A percentile compares a stretch with the other conserved stretches of the same genome.
Conservation (phyloP, 257 asterid genomes). For the Phtheirospermum japonicum region DNA sequence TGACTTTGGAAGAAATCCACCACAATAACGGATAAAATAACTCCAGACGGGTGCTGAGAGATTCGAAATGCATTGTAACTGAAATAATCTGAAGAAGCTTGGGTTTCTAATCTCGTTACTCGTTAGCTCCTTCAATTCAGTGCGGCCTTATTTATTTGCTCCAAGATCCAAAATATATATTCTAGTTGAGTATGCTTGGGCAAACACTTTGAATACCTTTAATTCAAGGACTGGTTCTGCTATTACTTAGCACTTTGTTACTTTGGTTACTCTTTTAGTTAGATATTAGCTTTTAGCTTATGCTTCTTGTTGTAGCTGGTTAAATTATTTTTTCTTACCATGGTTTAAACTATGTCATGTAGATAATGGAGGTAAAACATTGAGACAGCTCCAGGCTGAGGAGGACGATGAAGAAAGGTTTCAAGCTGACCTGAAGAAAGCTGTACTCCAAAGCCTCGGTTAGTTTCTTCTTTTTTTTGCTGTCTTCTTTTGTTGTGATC, state of each 20-base stretch:
- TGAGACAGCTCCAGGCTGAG: slow-evolving; percentile 71
- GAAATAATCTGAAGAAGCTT: slow-evolving; percentile 2
- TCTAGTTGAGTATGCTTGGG: slow-evolving; percentile 25
- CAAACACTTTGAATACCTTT: neutral
- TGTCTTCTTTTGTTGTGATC: slow-evolving; percentile 22
- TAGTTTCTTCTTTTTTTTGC: slow-evolving; percentile 14
- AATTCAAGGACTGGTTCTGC: neutral
- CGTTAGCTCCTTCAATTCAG: slow-evolving; percentile 3
- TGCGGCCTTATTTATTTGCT: slow-evolving; percentile 8
- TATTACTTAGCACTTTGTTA: slow-evolving; percentile 1
- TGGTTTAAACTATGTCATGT: slow-evolving; percentile 19
- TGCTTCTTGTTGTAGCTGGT: neutral
- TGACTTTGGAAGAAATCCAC: neutral
- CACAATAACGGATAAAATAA: neutral
- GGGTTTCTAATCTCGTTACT: slow-evolving; percentile 1
- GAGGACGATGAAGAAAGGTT: slow-evolving; percentile 92
- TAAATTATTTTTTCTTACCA: slow-evolving; percentile 11
- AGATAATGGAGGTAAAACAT: slow-evolving; percentile 62
- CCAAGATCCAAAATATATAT: neutral
- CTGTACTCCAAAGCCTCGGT: slow-evolving; percentile 93
- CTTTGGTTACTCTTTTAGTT: slow-evolving; percentile 14
- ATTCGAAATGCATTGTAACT: slow-evolving; percentile 1
- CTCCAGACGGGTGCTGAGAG: neutral
- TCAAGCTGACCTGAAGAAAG: slow-evolving; percentile 87
- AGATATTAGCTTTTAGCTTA: slow-evolving; percentile 9